Base-by-base conservation (phyloP, 2,329 filamentous ascomycete species). In the Aspergillus sp. region DNA sequence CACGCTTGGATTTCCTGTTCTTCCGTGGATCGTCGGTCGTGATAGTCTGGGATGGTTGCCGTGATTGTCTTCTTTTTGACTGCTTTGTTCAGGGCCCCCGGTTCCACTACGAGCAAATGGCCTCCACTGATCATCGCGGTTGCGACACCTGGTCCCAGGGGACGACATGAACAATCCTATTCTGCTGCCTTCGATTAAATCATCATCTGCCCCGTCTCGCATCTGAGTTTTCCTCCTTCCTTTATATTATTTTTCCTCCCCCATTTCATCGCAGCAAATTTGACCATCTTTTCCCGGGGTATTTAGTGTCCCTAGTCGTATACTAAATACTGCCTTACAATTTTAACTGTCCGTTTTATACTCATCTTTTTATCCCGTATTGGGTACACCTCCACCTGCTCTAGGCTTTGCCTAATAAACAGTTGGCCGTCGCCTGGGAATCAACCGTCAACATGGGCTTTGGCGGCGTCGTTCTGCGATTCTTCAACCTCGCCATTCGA, bases 401-500 rank as follows among this genome's bases (percentile, higher is more conserved):
- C 33, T 13, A 10, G 7, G 12, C 33, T 13, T 7, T 13, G 11
- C 33, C 33, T 10, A 19, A 19, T 19, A 19, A 19, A 19, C 19
- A 19, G 2, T 19, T 19, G 19, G 19, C 19, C 19, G 19, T 19
- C 19, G 19, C 19, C 33, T 13, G 33, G 19, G 33, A 35, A 35
- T 35, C 19, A 29, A 41, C 26, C 37, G 33, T 44, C 61, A 75
- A 47, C 42, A 86, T 86, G 83, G 79, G 75, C 50, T 72, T 73
- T 49, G 67, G 71, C 36, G 80, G 82, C 51, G 65, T 83, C 49
- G 74, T 80, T 56, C 79, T 95, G 56, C 88, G 88, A 58, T 68
- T 78, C 42, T 68, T 78, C 37, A 85, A 88, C 59, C 85, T 85
- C 64, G 75, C 84, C 63, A 72, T 94, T 58, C 87, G 91, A 54